Percentiles rank a stretch among this genome's conserved stretches.
Evolutionary conservation across 805 yeast species (phyloP).

Genomic region (Wickerhamomyces sydowiorum): DNA sequence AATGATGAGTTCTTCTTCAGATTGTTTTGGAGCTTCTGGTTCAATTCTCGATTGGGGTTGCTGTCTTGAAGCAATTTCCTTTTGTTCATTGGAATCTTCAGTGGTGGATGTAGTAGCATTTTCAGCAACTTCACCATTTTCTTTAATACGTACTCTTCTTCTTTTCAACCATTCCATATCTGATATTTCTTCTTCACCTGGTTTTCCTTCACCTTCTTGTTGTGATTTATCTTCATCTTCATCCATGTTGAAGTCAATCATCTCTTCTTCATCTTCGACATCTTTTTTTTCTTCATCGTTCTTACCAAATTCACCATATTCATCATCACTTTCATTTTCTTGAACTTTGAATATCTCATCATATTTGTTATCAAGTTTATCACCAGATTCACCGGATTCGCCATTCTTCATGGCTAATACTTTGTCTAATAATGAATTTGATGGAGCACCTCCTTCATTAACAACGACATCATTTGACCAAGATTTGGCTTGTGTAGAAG

Average conservation of each 20-base stretch:
- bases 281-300: slow-evolving; percentile 24
- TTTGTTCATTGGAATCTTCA: slow-evolving; percentile 10
- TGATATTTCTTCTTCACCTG: slow-evolving; percentile 43
- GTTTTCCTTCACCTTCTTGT: slow-evolving; percentile 17
- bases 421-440: slow-evolving; percentile 33
- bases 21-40: slow-evolving; percentile 20
- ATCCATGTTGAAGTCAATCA: slow-evolving; percentile 32
- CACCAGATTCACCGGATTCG: slow-evolving; percentile 9
- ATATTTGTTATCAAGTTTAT: slow-evolving; percentile 16
- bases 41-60: slow-evolving; percentile 8
- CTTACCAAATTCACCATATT: slow-evolving; percentile 30
- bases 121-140: slow-evolving; percentile 26
- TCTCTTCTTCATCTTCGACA: slow-evolving; percentile 42
- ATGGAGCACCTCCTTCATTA: slow-evolving; percentile 27
- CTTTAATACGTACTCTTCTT: slow-evolving; percentile 67
- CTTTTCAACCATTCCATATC: slow-evolving; percentile 86
- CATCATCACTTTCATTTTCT: slow-evolving; percentile 40
- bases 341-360: slow-evolving; percentile 21
- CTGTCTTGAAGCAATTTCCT: slow-evolving; percentile 6
- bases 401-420: slow-evolving; percentile 31
- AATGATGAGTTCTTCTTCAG: slow-evolving; percentile 42
- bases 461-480: slow-evolving; percentile 54
- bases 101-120: slow-evolving; percentile 5
- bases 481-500: slow-evolving; percentile 60
- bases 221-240: slow-evolving; percentile 22